Base-by-base conservation (phyloP, 1,139 yeast species). In the Candida tetrigidarum region DNA sequence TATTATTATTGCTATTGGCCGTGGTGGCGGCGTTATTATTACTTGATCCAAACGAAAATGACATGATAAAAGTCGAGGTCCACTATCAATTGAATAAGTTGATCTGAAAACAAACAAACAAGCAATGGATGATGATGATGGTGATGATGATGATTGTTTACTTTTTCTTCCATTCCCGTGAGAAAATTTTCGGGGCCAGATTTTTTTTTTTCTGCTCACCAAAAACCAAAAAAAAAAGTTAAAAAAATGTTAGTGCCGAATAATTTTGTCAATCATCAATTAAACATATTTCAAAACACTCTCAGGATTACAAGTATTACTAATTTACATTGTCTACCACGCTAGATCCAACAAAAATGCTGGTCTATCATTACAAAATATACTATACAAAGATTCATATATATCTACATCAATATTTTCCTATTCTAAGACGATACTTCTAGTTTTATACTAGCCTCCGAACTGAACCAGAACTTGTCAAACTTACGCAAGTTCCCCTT, bases 401-500 rank as follows among this genome's bases (percentile, higher is more conserved):
- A 16, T 15, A 30, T 15, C 11, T 30, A 30, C 14, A 2, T 28
- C 14, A 4, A 28, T 28, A 5, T 10, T 25, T n/a, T 16, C 11
- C 20, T 32, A 18, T 20, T 19, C 36, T 32, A 32, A 34, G 27
- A 39, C 32, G 55, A 45, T 14, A 66, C 51, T 29, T 62, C 62
- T 45, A 69, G 50, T 45, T 56, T 63, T 26, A 67, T 57, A 30
- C 61, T 60, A 18, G 64, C 58, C 44, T 73, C 78, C 4, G 76
- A 65, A 42, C 66, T 63, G 55, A 56, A 64, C 80, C 80, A 74
- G 47, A 69, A 64, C 50, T 66, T 71, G 48, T 74, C 79, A 51
- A 74, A 74, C 55, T 70, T 72, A 33, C 79, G 58, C 51, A 74
- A 63, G 48, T 70, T 71, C 2, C 71, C 65, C 54, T 72, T 73